phyloP scores from a whole-genome alignment of 2,329 filamentous ascomycete genomes.

The Fusarium sp. region DNA sequence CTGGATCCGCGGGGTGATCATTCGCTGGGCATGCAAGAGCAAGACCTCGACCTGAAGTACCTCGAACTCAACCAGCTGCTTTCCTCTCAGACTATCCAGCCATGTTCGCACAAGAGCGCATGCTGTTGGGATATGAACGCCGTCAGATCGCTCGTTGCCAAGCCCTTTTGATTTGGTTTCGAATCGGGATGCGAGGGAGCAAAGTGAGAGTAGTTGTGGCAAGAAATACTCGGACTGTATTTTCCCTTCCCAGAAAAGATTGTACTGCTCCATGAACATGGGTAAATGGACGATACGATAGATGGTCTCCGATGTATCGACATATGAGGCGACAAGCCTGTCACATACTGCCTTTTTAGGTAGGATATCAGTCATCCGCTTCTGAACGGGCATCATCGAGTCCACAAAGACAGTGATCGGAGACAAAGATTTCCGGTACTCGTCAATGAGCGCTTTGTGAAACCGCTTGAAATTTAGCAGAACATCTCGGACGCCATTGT shows the following conservation, averaged over 20 bases:
- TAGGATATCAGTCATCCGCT: slow-evolving; percentile 65
- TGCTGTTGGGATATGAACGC: slow-evolving; percentile 65
- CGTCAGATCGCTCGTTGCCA: slow-evolving; percentile 59
- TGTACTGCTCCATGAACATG: slow-evolving; percentile 60
- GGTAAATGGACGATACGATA: slow-evolving; percentile 63
- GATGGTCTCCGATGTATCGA: slow-evolving; percentile 60
- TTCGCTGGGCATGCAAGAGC: slow-evolving; percentile 60
- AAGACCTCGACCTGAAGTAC: slow-evolving; percentile 63
- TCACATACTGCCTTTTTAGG: slow-evolving; percentile 61
- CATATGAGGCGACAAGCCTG: slow-evolving; percentile 57
- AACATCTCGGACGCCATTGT: slow-evolving; percentile 52
- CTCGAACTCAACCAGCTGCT: slow-evolving; percentile 60
- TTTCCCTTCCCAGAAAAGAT: slow-evolving; percentile 60
- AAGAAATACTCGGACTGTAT: slow-evolving; percentile 59
- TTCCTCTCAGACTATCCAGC: slow-evolving; percentile 61
- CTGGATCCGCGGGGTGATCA: slow-evolving; percentile 60
- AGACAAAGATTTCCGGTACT: slow-evolving; percentile 55
- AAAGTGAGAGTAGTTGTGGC: slow-evolving; percentile 60
- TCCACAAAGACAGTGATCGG: slow-evolving; percentile 66
- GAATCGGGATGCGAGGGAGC: slow-evolving; percentile 63
- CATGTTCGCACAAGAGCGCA: slow-evolving; percentile 63
- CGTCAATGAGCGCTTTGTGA: slow-evolving; percentile 57
- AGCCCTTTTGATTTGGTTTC: slow-evolving; percentile 60
- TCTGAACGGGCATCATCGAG: slow-evolving; percentile 65
- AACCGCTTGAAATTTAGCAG: slow-evolving; percentile 57